Evolutionary conservation across 345 rosid genomes (phyloP).

Genomic region (Camelina sativa): DNA sequence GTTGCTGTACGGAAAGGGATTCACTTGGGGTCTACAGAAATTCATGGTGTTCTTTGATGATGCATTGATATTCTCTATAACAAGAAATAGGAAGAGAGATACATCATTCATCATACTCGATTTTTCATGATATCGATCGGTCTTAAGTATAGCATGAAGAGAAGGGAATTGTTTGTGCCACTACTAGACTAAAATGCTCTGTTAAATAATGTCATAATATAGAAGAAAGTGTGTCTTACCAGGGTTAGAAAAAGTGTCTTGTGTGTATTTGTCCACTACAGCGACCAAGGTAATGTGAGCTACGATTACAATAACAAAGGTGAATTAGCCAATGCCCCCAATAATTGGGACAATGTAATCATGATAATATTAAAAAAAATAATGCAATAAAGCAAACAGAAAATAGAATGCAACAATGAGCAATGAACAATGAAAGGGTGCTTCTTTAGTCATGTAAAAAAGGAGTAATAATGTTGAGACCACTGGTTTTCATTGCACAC

Average conservation of each 20-base stretch:
- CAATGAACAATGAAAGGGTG: constrained; percentile 22
- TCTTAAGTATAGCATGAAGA: constrained; percentile 11
- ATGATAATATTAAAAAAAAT: constrained; percentile 28
- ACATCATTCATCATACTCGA: not conserved
- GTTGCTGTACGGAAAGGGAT: constrained; percentile 47
- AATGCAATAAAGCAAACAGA: constrained; percentile 29
- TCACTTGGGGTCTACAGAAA: constrained; percentile 46
- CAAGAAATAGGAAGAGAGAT: constrained; percentile 29
- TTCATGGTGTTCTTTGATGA: constrained; percentile 38
- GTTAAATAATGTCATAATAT: constrained; percentile 9
- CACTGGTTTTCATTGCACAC: constrained; percentile 43
- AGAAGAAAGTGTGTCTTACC: constrained; percentile 1
- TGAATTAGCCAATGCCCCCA: constrained; percentile 50
- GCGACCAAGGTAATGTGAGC: constrained; percentile 34
- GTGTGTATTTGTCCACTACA: constrained; percentile 29
- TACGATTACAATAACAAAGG: constrained; percentile 40
- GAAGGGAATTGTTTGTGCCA: constrained; percentile 3
- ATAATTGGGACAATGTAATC: constrained; percentile 59
- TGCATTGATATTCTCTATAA: constrained; percentile 33
- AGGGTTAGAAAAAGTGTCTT: not conserved
- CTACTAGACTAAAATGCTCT: constrained; percentile 26
- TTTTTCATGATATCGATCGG: constrained; percentile 13
- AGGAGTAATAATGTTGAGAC: constrained; percentile 47
- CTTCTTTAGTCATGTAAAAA: constrained; percentile 30
- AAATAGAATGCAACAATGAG: constrained; percentile 39